Base-by-base conservation (phyloP, 2,329 filamentous ascomycete species). In the Lojkania enalia region DNA sequence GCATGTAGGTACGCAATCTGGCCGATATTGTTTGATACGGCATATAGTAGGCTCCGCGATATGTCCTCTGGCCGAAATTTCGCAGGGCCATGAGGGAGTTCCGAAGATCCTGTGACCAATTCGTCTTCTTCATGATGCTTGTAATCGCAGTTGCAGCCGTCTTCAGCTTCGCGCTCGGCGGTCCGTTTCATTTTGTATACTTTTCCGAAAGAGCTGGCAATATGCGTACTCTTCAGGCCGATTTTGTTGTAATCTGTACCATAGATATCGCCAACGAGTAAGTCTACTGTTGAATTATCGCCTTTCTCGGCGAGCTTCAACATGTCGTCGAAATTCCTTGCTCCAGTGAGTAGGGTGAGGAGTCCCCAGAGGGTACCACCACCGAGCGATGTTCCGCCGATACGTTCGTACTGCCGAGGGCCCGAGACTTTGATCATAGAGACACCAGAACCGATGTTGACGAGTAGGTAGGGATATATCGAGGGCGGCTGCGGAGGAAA, bases 341-440 rank as follows among this genome's bases (percentile, higher is more conserved):
- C 90, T n/a, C 91, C 90, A 0, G 94, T 99, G 29, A 99, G 78
- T 39, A 99, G 80, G 11, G 89, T 94, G 27, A 99, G 79, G 18
- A 99, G 77, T 1, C 94, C 94, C 94, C 94, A 99, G 40, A 99
- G 85, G 1, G 94, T 99, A n/a, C 94, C 94, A 33, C 94, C 94
- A 23, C 94, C 94, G 0, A 99, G 81, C 3, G 91, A 95, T 2
- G 94, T 96, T 49, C 94, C 94, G 41, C 94, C 94, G 7, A 99
- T 92, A 60, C 94, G 88, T 70, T 95, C 80, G 69, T 87, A 96
- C 54, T 90, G 81, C 42, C 87, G 82, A 0, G 90, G 91, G 0
- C 91, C 92, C 0, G 88, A 95, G 5, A 99, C 94, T 68, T 97
- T 97, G 71, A 99, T 86, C 81, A 99, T 95, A 31, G 87, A 94